These are phyloP conservation scores for Phialocephala sp. DNA, from an alignment of 2,329 filamentous ascomycete genomes.

Conservation along the genomic window DNA sequence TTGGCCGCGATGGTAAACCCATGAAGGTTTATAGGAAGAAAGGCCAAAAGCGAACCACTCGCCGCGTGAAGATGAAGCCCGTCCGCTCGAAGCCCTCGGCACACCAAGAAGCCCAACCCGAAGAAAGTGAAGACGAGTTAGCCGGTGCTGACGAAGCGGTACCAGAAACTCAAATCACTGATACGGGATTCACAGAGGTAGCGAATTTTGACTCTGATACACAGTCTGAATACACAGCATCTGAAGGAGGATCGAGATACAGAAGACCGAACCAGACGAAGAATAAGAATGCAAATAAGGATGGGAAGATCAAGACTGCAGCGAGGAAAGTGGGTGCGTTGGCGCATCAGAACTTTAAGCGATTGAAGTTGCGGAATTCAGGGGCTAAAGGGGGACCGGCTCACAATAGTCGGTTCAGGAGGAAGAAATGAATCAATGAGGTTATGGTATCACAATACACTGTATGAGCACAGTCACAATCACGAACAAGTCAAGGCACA, in stretches of 20 bases:
- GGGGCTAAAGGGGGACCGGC: slow-evolving; percentile 67
- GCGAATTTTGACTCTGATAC: slow-evolving; percentile 43
- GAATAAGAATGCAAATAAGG: slow-evolving; percentile 38
- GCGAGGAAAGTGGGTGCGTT: slow-evolving; percentile 67
- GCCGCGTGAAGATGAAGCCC: slow-evolving; percentile 68
- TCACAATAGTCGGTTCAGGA: slow-evolving; percentile 62
- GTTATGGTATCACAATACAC: neutral
- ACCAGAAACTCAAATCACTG: slow-evolving; percentile 36
- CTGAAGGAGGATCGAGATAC: slow-evolving; percentile 44
- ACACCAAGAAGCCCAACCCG: slow-evolving; percentile 45
- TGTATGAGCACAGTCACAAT: neutral
- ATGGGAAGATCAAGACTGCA: slow-evolving; percentile 55
- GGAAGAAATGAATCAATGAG: slow-evolving; percentile 47
- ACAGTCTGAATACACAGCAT: slow-evolving; percentile 43
- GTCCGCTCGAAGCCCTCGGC: slow-evolving; percentile 52
- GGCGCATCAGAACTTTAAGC: slow-evolving; percentile 70
- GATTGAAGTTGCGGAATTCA: slow-evolving; percentile 66
- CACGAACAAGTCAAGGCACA: neutral
- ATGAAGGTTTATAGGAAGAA: slow-evolving; percentile 79
- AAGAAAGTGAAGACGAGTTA: slow-evolving; percentile 47
- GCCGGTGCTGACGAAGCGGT: slow-evolving; percentile 27
- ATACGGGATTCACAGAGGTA: slow-evolving; percentile 31
- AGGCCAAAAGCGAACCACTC: slow-evolving; percentile 80
- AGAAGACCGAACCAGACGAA: slow-evolving; percentile 40
- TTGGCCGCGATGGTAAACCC: slow-evolving; percentile 63